A percentile compares a stretch with the other conserved stretches of the same genome.
phyloP scores from a whole-genome alignment of 2,329 filamentous ascomycete genomes.

The Akanthomyces uredinophilus region DNA sequence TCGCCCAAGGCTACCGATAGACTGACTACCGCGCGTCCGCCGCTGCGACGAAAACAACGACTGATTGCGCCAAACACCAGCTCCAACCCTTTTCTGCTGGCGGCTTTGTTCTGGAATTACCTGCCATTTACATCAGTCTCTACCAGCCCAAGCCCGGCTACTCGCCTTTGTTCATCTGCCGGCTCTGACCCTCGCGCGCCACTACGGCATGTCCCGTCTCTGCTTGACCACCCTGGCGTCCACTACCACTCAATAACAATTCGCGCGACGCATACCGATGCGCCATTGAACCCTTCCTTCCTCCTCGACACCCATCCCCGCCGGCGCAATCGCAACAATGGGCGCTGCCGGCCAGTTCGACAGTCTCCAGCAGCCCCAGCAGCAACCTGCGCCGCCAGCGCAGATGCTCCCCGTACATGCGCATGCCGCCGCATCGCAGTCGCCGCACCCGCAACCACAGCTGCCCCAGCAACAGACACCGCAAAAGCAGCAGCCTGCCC shows the following conservation, averaged over 20 bases:
- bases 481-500: constrained; percentile 17
- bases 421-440: background rate
- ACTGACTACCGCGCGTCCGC: background rate
- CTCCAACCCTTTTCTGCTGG: background rate
- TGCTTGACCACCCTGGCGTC: background rate
- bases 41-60: background rate
- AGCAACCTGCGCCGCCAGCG: background rate
- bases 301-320: background rate
- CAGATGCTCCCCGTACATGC: constrained; percentile 3
- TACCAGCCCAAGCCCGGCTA: background rate
- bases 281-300: background rate
- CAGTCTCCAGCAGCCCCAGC: constrained; percentile 3
- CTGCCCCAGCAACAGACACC: background rate
- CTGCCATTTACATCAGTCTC: background rate
- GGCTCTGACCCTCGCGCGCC: background rate
- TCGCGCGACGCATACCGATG: background rate
- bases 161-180: background rate
- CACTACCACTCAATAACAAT: background rate
- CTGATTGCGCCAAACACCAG: background rate
- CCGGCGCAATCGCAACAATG: background rate
- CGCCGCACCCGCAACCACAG: constrained; percentile 2
- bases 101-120: background rate
- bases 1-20: background rate
- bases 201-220: constrained; percentile 7
- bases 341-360: constrained; percentile 6